Base-by-base conservation (phyloP, 2,329 filamentous ascomycete species). In the Ascochyta viciae-villosae region DNA sequence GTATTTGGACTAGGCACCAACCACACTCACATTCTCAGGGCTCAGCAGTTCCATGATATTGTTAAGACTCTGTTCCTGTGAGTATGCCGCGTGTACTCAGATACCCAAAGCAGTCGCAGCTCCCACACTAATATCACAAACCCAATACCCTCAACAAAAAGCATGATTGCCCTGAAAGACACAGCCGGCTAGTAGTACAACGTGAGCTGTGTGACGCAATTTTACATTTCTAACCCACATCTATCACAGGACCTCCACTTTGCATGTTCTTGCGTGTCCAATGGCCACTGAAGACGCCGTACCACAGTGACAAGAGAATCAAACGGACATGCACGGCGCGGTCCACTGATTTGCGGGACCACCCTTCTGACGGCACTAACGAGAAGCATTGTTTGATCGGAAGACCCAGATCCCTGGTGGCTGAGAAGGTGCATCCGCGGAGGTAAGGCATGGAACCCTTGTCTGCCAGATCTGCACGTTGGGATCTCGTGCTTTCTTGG, bases 341-440 rank as follows among this genome's bases (percentile, higher is more conserved):
- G 19, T 15, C 37, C 37, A 35, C 22, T 45, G 6, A 34, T 26
- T 13, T 26, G 13, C 31, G 42, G 38, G 26, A 19, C 16, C 22
- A 43, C 40, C 40, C n/a, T 43, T 31, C 40, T 19, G 40, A 12
- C 19, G 26, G 26, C n/a, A 5, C 23, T 27, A 9, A 16, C 15
- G 3, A 27, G 12, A 41, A 22, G 4, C 16, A 16, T 6, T 16
- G 31, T 27, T 16, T 16, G 15, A 10, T 33, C 50, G 44, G 38
- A 34, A 44, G 26, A 44, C 10, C 51, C 44, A 39, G 51, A 26
- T 34, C 34, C 6, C 24, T 33, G 39, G 44, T 43, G 16, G 33
- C 19, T 27, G 19, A 27, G 10, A 43, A 3, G 19, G 22, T 31
- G 34, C 40, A 10, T 16, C 40, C 22, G n/a, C 51, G n/a, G 51